Percentiles rank a stretch among this genome's conserved stretches.
These are phyloP conservation scores for Agaricus blazei DNA, from an alignment of 768 basidiomycete species.

Conservation along the genomic window DNA sequence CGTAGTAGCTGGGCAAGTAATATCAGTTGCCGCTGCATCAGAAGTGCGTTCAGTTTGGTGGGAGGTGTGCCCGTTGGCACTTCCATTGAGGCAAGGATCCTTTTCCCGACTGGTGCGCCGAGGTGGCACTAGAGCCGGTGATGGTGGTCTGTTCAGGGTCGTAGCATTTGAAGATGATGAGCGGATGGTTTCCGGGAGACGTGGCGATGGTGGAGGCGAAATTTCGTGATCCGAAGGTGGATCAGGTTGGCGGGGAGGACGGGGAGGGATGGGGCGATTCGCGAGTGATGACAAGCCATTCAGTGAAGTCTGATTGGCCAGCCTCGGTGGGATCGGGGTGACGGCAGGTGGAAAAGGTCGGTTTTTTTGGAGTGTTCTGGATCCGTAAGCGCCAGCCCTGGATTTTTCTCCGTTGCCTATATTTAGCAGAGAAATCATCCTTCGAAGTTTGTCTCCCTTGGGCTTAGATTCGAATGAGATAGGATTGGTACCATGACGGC, in stretches of 20 bases:
- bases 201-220: slow-evolving; percentile 14
- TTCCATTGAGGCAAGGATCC: slow-evolving; percentile 12
- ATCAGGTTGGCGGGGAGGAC: slow-evolving; percentile 40
- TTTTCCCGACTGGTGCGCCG: slow-evolving; percentile 11
- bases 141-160: slow-evolving; percentile 3
- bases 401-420: slow-evolving; percentile 39
- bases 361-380: slow-evolving; percentile 14
- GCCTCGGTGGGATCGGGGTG: slow-evolving; percentile 12
- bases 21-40: not conserved
- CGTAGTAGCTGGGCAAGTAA: not conserved
- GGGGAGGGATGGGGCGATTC: slow-evolving; percentile 58
- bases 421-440: slow-evolving; percentile 79
- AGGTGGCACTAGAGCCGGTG: slow-evolving; percentile 10
- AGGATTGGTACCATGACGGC: slow-evolving; percentile 27
- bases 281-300: slow-evolving; percentile 43
- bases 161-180: slow-evolving; percentile 7
- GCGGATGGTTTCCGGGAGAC: slow-evolving; percentile 1
- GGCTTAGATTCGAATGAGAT: slow-evolving; percentile 39
- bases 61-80: not conserved
- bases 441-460: slow-evolving; percentile 61
- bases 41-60: slow-evolving; percentile 10
- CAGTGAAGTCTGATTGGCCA: slow-evolving; percentile 21
- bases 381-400: slow-evolving; percentile 14
- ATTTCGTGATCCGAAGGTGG: slow-evolving; percentile 35
- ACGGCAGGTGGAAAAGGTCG: slow-evolving; percentile 1